phyloP scores from a whole-genome alignment of 805 yeast species.

The Saccharomycopsis fibuligera region DNA sequence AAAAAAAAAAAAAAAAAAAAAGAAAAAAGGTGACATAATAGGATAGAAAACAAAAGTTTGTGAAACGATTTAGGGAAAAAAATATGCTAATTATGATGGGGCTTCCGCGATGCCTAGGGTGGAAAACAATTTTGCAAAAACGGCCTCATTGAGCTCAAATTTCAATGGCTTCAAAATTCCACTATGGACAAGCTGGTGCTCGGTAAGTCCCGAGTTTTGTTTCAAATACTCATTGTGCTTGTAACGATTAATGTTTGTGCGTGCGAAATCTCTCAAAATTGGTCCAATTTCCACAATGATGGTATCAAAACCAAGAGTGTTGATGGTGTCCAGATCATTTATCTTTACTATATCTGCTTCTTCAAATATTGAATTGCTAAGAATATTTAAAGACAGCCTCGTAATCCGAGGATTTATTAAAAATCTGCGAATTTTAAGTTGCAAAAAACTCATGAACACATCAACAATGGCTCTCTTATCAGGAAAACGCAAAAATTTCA shows the following conservation, averaged over 20 bases:
- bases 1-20: no score
- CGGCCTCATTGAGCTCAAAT: not conserved
- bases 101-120: no score
- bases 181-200: not conserved
- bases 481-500: no score
- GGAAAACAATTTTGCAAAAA: not conserved
- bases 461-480: no score
- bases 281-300: slow-evolving; percentile 4
- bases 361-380: not conserved
- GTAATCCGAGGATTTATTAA: not conserved
- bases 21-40: no score
- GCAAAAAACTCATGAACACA: not conserved
- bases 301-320: not conserved
- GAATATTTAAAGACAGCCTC: not conserved
- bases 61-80: no score
- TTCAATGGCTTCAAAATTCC: not conserved
- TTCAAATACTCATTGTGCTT: not conserved
- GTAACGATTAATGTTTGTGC: not conserved
- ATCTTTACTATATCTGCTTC: not conserved
- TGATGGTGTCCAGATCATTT: not conserved
- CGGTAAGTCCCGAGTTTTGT: not conserved
- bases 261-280: not conserved
- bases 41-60: no score
- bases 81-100: no score
- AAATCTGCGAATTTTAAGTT: not conserved